Evolutionary conservation across 768 basidiomycete species (phyloP), one percentile per base, ranked within the genome.

Genomic region (Lanmaoa rubissima): DNA sequence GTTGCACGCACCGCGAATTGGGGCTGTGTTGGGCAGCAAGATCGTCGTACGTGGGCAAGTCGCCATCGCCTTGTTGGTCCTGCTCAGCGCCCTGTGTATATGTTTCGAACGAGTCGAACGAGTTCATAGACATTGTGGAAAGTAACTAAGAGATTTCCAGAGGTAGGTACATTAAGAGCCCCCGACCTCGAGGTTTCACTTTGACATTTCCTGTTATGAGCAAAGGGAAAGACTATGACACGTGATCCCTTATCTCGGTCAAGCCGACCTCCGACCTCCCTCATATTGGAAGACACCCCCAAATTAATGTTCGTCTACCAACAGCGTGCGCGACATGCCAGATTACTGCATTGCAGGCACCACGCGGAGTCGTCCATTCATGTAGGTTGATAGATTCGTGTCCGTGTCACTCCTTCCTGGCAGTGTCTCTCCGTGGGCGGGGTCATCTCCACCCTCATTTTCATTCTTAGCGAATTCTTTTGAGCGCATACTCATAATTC

Each of bases 1-100:
- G n/a, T n/a, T n/a, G n/a, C n/a, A n/a, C n/a, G n/a, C n/a, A 82
- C 90, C 91, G 87, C 36, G 91, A 92, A 74, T 93, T 92, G 5
- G 91, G 87, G 43, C 88, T 90, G 59, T 85, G 81, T 66, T 90
- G 84, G 8, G 79, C 76, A 5, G 85, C 83, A n/a, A 93, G 82
- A 67, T 90, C 87, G 54, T 90, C 86, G 63, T 94, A 94, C 4
- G 86, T 86, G 17, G 91, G 91, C 9, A 92, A 78, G 41, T 81
- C 84, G 54, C 85, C 83, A 28, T 73, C 74, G 24, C 74, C 79
- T 32, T 66, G 63, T 39, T 68, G 60, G 62, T 80, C 80, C 53
- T 76, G 74, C 53, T 82, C 79, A 4, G 74, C 72, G n/a, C 34
- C 70, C 5, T 63, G 63, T 21, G 48, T 63, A 39, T 73, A 72